phyloP scores from a whole-genome alignment of 2,329 filamentous ascomycete genomes.

The Exophiala bonariae region DNA sequence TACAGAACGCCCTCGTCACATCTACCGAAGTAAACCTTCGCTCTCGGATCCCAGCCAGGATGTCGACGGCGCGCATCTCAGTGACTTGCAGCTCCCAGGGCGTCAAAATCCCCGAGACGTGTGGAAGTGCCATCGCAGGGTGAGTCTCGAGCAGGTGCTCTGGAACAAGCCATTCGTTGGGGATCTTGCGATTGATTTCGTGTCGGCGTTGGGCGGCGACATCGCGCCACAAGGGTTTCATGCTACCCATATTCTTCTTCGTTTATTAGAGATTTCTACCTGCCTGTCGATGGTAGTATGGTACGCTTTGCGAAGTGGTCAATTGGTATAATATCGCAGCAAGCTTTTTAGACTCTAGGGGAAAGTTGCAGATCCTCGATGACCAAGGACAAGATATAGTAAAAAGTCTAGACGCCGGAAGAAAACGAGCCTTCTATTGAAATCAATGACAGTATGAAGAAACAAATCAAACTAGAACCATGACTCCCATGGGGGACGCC shows the following conservation, averaged over 20 bases:
- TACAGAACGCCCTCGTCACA: conserved; percentile 26
- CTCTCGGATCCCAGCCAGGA: conserved; percentile 40
- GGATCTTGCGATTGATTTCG: conserved; percentile 15
- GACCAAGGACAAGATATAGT: too few species aligned
- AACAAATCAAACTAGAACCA: too few species aligned
- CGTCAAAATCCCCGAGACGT: background rate
- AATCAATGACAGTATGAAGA: too few species aligned
- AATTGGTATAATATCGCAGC: too few species aligned
- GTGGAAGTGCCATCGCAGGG: background rate
- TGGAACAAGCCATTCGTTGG: conserved; percentile 30
- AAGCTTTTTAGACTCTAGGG: too few species aligned
- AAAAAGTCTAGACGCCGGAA: too few species aligned
- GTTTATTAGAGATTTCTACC: background rate
- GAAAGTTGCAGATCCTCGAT: too few species aligned
- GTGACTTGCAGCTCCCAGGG: conserved; percentile 3
- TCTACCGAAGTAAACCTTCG: conserved; percentile 18
- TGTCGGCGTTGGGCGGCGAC: conserved; percentile 1
- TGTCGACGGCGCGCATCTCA: conserved; percentile 47
- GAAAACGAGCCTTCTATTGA: too few species aligned
- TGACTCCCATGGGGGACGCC: too few species aligned
- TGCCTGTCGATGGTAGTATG: too few species aligned
- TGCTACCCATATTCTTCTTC: background rate
- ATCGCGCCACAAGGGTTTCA: background rate
- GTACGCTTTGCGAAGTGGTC: too few species aligned
- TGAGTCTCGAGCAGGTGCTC: conserved; percentile 14